A percentile compares a stretch with the other conserved stretches of the same genome.
These are phyloP conservation scores for Codiaeum variegatum DNA, from an alignment of 441 rosid genomes.

Conservation along the genomic window DNA sequence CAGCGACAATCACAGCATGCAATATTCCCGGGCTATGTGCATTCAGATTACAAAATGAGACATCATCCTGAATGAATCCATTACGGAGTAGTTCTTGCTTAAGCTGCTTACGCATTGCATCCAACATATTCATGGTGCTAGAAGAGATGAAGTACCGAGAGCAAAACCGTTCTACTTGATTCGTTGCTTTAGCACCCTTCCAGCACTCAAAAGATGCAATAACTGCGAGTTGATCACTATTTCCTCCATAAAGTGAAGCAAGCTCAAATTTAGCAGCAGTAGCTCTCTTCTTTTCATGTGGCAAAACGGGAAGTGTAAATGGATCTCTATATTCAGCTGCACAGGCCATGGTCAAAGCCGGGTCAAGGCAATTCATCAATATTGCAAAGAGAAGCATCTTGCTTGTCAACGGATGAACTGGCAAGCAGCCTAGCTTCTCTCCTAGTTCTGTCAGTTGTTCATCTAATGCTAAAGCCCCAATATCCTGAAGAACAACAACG, in stretches of 20 bases:
- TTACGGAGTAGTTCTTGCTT: conserved; percentile 58
- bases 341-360: conserved; percentile 93
- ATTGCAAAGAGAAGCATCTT: conserved; percentile 93
- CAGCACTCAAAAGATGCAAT: conserved; percentile 91
- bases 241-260: conserved; percentile 77
- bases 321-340: conserved; percentile 90
- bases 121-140: conserved; percentile 71
- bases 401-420: conserved; percentile 92
- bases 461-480: conserved; percentile 76
- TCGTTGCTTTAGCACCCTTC: conserved; percentile 68
- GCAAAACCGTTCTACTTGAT: conserved; percentile 60
- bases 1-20: conserved; percentile 81
- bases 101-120: conserved; percentile 87
- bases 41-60: conserved; percentile 60
- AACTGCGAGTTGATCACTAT: conserved; percentile 88
- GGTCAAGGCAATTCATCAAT: conserved; percentile 90
- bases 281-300: conserved; percentile 70
- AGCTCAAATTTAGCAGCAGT: conserved; percentile 69
- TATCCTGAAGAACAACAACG: conserved; percentile 67
- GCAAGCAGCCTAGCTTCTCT: conserved; percentile 77
- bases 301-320: conserved; percentile 75
- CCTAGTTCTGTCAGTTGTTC: conserved; percentile 89
- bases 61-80: conserved; percentile 60
- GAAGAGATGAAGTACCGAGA: conserved; percentile 73
- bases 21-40: conserved; percentile 70